These are phyloP conservation scores for Penicillium carneum DNA, from an alignment of 2,329 filamentous ascomycete genomes.

Conservation along the genomic window DNA sequence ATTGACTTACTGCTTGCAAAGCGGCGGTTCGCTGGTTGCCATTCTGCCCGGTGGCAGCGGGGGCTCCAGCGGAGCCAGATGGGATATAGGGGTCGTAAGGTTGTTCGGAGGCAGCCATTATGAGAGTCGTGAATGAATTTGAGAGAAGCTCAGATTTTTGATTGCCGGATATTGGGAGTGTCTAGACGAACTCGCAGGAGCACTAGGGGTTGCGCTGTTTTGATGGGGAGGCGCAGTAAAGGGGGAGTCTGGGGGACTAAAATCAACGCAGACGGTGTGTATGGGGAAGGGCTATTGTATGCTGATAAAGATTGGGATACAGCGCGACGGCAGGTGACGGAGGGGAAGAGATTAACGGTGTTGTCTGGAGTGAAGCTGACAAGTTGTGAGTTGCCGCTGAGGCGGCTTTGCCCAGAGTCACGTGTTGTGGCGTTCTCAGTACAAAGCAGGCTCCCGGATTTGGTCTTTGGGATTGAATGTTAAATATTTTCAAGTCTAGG, in stretches of 20 bases:
- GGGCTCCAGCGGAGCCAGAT: slow-evolving; percentile 63
- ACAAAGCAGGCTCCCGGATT: slow-evolving; percentile 14
- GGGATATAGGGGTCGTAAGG: slow-evolving; percentile 92
- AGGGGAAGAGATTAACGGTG: slow-evolving; percentile 13
- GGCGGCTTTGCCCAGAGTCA: slow-evolving; percentile 30
- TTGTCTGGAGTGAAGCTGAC: slow-evolving; percentile 32
- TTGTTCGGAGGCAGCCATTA: slow-evolving; percentile 61
- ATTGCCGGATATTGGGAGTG: slow-evolving; percentile 21
- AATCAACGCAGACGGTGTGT: slow-evolving; percentile 1
- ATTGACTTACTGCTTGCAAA: slow-evolving; percentile 79
- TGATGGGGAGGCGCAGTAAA: slow-evolving; percentile 17
- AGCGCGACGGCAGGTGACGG: slow-evolving; percentile 8
- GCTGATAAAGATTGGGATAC: slow-evolving; percentile 7
- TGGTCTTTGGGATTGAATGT: background rate
- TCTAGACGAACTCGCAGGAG: slow-evolving; percentile 22
- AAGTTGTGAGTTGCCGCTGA: slow-evolving; percentile 35
- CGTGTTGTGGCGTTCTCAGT: slow-evolving; percentile 36
- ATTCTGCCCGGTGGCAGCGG: slow-evolving; percentile 60
- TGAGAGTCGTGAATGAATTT: slow-evolving; percentile 29
- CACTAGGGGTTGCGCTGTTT: slow-evolving; percentile 33
- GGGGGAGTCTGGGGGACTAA: slow-evolving; percentile 2
- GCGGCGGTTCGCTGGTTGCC: slow-evolving; percentile 73
- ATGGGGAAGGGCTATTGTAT: background rate
- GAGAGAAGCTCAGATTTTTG: slow-evolving; percentile 23
- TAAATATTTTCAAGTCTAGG: background rate